Base-by-base conservation (phyloP, 2,329 filamentous ascomycete species). In the Aciculosporium take region DNA sequence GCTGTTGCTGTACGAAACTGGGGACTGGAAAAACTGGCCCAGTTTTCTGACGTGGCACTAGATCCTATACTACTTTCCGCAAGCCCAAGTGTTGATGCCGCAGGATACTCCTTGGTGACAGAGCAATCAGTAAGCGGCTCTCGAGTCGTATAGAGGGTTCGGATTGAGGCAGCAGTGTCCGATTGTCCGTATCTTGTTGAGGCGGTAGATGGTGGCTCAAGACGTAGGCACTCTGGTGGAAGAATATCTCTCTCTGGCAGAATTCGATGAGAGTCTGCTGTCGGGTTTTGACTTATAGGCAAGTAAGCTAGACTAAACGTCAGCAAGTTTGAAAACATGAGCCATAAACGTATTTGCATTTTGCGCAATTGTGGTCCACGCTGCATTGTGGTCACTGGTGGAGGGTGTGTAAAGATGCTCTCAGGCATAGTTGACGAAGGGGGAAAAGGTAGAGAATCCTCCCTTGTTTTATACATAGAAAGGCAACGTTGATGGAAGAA, bases 241-340 rank as follows among this genome's bases (percentile, higher is more conserved):
- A 3, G 12, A 36, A 17, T 23, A 13, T 12, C 5, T 25, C 3
- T 18, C 7, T 21, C 21, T 15, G 18, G 6, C 7, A 13, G 7
- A 17, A 10, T 7, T 33, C 33, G 42, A 7, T 12, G 23, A 40
- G 15, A 23, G 7, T 41, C 38, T 6, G 29, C 28, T 15, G 29
- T 45, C 24, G 40, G 41, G 23, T 18, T 24, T 13, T 42, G n/a
- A 5, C 39, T 25, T 8, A 21, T 17, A 15, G 21, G 24, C 5
- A 37, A 23, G 32, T 37, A 42, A 15, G 37, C 45, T 48, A 44
- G 30, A 34, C 30, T 15, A 40, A 35, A 20, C 8, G 42, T 49
- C 38, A 49, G 48, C 48, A 41, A 48, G 40, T 20, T 41, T 34
- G 42, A 28, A 30, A 43, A 49, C 31, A 31, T 28, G 18, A 44